Base-by-base conservation (phyloP, 2,329 filamentous ascomycete species). In the Fusarium albosuccineum region DNA sequence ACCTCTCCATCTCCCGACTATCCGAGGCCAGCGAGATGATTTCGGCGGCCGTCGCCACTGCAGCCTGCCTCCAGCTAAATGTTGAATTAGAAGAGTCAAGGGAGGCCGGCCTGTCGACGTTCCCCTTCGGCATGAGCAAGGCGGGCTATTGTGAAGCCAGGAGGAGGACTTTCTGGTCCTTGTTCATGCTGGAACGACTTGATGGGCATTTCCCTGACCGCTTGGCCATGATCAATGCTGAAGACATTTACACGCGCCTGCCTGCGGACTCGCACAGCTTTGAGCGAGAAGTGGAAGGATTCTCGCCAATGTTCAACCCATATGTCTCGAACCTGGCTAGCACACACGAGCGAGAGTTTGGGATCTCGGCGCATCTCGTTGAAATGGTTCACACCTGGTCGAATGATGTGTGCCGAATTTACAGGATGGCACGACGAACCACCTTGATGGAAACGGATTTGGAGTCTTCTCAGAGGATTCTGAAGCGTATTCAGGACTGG, bases 111-210 rank as follows among this genome's bases (percentile, higher is more conserved):
- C 65, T 78, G 13, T 72, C 77, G n/a, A 71, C 73, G 0, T 85
- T 82, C 54, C 87, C 87, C 5, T 89, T 87, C 71, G 86, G 83
- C 17, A 81, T 92, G 66, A 86, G 84, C 68, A 83, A 82, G 59
- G 77, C 78, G 50, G 87, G 86, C 30, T 85, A 89, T 68, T 84
- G 85, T 26, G 91, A 94, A 77, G 90, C 89, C 70, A 85, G 88
- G 62, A 84, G 91, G 66, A 83, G 91, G 57, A 92, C 90, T 0
- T 90, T 92, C 72, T 94, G 91, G 91, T 87, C 88, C 29, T 85
- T 88, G 52, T 92, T 90, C 68, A 79, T 92, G 69, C 84, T 92
- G 75, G 91, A 93, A 77, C 86, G 89, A 48, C 86, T 90, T 62
- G 88, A 87, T 48, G 86, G 86, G 13, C 84, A 88, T 62, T 88